Evolutionary conservation across 2,329 filamentous ascomycete genomes (phyloP).

Genomic region (Hirsutella rhossiliensis): DNA sequence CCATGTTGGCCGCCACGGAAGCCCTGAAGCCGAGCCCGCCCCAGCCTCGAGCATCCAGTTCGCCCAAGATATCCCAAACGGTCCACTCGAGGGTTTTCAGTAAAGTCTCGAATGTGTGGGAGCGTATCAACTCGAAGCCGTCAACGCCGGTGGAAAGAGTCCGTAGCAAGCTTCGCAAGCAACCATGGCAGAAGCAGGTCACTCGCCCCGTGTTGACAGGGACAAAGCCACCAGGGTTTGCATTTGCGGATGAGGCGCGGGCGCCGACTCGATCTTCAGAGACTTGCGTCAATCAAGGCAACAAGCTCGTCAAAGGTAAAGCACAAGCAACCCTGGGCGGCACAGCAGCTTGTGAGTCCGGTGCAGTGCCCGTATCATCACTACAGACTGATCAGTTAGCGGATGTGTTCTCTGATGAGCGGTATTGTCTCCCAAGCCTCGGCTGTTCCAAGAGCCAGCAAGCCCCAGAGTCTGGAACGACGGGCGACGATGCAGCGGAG

Average conservation of each 20-base stretch:
- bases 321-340: background rate
- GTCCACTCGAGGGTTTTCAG: constrained; percentile 17
- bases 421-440: background rate
- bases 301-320: background rate
- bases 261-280: background rate
- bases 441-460: background rate
- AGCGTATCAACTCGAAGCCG: constrained; percentile 16
- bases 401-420: background rate
- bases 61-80: constrained; percentile 15
- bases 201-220: background rate
- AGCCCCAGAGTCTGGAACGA: background rate
- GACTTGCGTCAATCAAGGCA: too few relatives aligned
- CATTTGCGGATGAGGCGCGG: background rate
- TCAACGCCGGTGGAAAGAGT: constrained; percentile 8
- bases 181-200: background rate
- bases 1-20: constrained; percentile 24
- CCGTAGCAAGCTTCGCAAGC: constrained; percentile 5
- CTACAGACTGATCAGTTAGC: background rate
- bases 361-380: background rate
- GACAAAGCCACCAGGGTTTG: background rate
- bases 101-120: constrained; percentile 22
- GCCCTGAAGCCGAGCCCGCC: constrained; percentile 18
- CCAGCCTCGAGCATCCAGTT: constrained; percentile 3
- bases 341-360: background rate
- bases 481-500: background rate